Evolutionary conservation across 495 filamentous ascomycete genomes (phyloP).

Genomic region (Echria macrotheca): DNA sequence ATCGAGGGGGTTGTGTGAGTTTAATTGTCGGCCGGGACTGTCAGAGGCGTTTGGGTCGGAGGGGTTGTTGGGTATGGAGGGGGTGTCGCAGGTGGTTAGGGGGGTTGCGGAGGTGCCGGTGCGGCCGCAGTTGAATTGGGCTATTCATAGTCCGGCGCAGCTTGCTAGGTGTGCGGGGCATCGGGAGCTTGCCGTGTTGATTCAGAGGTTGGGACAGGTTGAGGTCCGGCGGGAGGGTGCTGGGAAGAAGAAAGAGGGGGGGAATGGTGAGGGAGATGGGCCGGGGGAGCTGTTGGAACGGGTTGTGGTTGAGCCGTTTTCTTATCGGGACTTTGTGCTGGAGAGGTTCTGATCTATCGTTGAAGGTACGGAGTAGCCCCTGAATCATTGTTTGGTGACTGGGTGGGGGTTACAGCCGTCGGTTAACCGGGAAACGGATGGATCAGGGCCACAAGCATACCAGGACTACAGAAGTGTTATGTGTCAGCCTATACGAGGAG

Average conservation of each 20-base stretch:
- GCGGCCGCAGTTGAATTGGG: neutral
- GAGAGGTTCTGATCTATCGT: slow-evolving; percentile 10
- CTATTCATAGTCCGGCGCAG: neutral
- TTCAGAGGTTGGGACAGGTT: neutral
- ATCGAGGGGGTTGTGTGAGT: slow-evolving; percentile 1
- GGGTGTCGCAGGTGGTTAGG: neutral
- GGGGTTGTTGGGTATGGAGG: neutral
- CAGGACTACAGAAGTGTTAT: no score
- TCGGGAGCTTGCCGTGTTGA: neutral
- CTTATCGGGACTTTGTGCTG: slow-evolving; percentile 1
- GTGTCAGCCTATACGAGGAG: no score
- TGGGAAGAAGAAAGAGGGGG: neutral
- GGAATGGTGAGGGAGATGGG: neutral
- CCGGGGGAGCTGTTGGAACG: neutral
- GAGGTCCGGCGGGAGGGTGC: neutral
- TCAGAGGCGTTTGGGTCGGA: no score
- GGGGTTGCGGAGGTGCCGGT: neutral
- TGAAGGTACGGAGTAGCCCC: no score
- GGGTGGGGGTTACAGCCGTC: no score
- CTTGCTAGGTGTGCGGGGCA: neutral
- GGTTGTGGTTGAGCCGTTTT: neutral
- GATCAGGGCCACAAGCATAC: no score
- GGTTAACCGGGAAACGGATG: no score
- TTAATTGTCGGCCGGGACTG: no score
- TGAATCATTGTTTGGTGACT: no score